phyloP scores from a whole-genome alignment of 768 basidiomycete species.

The Hygrocybe punicea region DNA sequence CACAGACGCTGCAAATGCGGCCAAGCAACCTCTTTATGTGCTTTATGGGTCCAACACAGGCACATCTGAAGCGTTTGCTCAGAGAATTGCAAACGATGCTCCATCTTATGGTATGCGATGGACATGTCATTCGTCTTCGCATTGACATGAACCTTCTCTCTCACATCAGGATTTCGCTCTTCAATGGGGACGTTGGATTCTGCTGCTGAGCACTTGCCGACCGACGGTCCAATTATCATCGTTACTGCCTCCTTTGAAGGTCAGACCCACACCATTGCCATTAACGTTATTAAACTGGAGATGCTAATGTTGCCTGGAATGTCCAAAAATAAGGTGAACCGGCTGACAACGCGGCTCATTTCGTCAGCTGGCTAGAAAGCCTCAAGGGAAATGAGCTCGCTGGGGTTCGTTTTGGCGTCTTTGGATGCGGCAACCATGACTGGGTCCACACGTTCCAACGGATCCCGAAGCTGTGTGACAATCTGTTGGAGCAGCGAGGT shows the following conservation, averaged over 20 bases:
- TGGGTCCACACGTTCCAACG: slow-evolving; percentile 48
- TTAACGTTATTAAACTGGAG: too few species aligned
- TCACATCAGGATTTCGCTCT: slow-evolving; percentile 36
- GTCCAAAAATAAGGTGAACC: slow-evolving; percentile 35
- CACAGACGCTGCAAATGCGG: neutral
- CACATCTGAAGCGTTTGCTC: slow-evolving; percentile 47
- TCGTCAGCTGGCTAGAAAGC: slow-evolving; percentile 41
- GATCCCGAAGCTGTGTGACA: slow-evolving; percentile 42
- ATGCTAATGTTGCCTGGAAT: neutral
- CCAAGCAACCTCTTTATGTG: slow-evolving; percentile 33
- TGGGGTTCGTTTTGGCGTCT: slow-evolving; percentile 42
- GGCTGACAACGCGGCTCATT: slow-evolving; percentile 47
- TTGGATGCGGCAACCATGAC: slow-evolving; percentile 50
- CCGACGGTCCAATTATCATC: slow-evolving; percentile 44
- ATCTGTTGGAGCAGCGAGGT: slow-evolving; percentile 32
- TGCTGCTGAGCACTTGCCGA: slow-evolving; percentile 35
- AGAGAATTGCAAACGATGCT: slow-evolving; percentile 41
- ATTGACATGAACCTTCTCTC: neutral
- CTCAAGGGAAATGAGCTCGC: slow-evolving; percentile 26
- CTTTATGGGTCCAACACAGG: slow-evolving; percentile 49
- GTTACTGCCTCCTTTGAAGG: slow-evolving; percentile 51
- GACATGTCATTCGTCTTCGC: neutral
- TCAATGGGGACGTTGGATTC: slow-evolving; percentile 42
- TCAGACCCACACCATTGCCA: slow-evolving; percentile 1
- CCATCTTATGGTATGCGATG: slow-evolving; percentile 31